Evolutionary conservation across 495 filamentous ascomycete genomes (phyloP).

Genomic region (Usnea hakonensis): DNA sequence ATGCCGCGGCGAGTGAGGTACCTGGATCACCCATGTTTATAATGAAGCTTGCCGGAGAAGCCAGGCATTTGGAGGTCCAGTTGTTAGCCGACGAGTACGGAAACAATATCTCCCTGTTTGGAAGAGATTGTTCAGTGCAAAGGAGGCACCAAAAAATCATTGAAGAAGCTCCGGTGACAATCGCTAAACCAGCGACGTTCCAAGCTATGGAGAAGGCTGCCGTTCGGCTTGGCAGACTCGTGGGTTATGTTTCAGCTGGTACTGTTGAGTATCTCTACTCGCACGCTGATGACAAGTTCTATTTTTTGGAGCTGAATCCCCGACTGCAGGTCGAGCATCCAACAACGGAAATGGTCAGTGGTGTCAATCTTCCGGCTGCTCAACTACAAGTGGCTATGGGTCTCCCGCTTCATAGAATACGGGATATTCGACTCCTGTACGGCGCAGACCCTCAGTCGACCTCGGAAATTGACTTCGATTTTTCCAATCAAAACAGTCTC

Average conservation of each 20-base stretch:
- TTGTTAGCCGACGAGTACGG: conserved; percentile 97
- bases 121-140: conserved; percentile 98
- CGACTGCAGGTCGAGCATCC: conserved; percentile 99
- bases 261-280: conserved; percentile 99
- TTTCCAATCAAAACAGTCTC: conserved; percentile 76
- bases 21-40: conserved; percentile 99
- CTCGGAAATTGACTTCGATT: conserved; percentile 94
- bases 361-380: conserved; percentile 93
- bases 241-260: conserved; percentile 97
- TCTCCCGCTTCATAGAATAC: conserved; percentile 88
- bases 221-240: conserved; percentile 83
- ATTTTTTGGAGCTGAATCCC: conserved; percentile 97
- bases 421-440: conserved; percentile 92
- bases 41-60: conserved; percentile 98
- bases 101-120: conserved; percentile 98
- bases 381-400: conserved; percentile 99
- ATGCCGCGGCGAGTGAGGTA: conserved; percentile 93
- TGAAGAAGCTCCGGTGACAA: conserved; percentile 95
- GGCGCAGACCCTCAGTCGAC: conserved; percentile 82
- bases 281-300: conserved; percentile 96
- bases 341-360: conserved; percentile 98
- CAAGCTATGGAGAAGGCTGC: conserved; percentile 94
- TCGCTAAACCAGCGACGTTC: conserved; percentile 84
- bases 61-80: conserved; percentile 95
- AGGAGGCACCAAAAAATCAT: conserved; percentile 99